Percentiles rank a stretch among this genome's conserved stretches.
phyloP scores from a whole-genome alignment of 441 rosid species.

The Macaranga tanarius region DNA sequence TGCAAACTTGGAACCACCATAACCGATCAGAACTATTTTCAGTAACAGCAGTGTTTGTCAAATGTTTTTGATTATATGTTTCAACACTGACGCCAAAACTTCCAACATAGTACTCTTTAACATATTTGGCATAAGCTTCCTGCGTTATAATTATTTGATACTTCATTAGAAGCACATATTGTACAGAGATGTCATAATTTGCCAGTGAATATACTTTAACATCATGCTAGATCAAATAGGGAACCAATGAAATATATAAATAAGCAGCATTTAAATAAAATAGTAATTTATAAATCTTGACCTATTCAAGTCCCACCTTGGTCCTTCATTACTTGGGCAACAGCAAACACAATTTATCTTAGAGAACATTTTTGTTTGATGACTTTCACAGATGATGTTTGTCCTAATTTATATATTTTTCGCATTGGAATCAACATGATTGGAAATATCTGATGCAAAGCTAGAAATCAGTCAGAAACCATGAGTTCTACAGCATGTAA shows the following conservation, averaged over 20 bases:
- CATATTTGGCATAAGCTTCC: constrained; percentile 76
- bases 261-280: neutral
- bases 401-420: neutral
- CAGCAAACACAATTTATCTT: neutral
- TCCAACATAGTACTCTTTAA: constrained; percentile 50
- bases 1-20: constrained; percentile 99
- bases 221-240: neutral
- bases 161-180: constrained; percentile 7
- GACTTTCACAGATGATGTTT: neutral
- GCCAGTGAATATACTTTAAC: neutral
- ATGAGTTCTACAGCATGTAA: neutral
- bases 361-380: neutral
- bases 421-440: neutral
- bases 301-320: constrained; percentile 5
- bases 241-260: neutral
- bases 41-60: constrained; percentile 49
- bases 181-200: constrained; percentile 2
- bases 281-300: neutral
- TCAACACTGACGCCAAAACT: constrained; percentile 42
- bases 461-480: neutral
- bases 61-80: constrained; percentile 59
- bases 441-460: neutral
- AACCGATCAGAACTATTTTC: constrained; percentile 54
- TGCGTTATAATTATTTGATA: constrained; percentile 26
- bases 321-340: neutral